phyloP scores from a whole-genome alignment of 2,329 filamentous ascomycete species.

The Aaosphaeria pasadenensis region DNA sequence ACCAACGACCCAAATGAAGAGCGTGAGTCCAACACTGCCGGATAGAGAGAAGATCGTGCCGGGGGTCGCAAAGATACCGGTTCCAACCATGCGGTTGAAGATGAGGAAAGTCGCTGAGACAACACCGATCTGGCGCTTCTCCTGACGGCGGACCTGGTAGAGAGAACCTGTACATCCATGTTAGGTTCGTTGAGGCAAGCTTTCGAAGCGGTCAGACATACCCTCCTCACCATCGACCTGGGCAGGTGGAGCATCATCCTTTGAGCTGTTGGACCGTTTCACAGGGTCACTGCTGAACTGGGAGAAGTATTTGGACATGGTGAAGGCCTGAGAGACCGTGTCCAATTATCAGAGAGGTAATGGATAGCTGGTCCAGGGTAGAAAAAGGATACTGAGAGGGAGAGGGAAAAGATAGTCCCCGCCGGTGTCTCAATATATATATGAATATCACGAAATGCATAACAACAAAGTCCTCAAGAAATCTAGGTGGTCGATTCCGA shows the following conservation, averaged over 20 bases:
- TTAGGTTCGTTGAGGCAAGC: background rate
- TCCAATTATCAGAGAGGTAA: too few relatives aligned
- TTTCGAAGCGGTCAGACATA: background rate
- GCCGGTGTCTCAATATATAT: too few relatives aligned
- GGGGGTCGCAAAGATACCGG: slow-evolving; percentile 65
- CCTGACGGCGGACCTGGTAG: slow-evolving; percentile 10
- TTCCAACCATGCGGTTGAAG: slow-evolving; percentile 65
- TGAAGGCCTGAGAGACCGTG: background rate
- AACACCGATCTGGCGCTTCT: slow-evolving; percentile 27
- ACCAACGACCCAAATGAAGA: slow-evolving; percentile 63
- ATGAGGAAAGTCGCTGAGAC: slow-evolving; percentile 39
- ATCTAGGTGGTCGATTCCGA: too few relatives aligned
- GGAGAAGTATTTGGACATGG: background rate
- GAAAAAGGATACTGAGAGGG: too few relatives aligned
- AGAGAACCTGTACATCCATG: background rate
- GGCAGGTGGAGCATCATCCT: background rate
- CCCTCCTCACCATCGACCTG: background rate
- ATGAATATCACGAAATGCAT: too few relatives aligned
- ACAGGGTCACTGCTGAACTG: background rate
- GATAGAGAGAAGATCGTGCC: slow-evolving; percentile 55
- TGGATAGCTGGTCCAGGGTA: too few relatives aligned
- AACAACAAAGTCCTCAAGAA: too few relatives aligned
- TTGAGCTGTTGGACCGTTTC: background rate
- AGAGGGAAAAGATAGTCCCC: too few relatives aligned
- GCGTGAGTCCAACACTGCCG: slow-evolving; percentile 60